A percentile compares a stretch with the other conserved stretches of the same genome.
Conservation (phyloP, 2,329 filamentous ascomycete genomes). For the Aspergillus clavatus region DNA sequence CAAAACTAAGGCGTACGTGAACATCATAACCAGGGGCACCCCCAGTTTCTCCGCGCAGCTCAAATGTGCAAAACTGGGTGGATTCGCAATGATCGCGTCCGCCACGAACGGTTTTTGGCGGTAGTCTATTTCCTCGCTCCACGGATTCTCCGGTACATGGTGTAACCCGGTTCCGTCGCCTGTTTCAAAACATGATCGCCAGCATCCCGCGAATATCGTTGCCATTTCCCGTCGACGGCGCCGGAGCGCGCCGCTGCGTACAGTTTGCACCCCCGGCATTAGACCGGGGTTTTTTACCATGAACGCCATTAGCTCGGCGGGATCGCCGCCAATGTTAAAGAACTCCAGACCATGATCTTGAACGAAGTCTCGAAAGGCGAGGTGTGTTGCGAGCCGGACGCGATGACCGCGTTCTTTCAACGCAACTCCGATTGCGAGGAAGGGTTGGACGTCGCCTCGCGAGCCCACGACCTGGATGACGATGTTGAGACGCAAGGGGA, state of each 20-base stretch:
- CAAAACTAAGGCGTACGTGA: constrained; percentile 57
- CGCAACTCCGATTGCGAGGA: constrained; percentile 63
- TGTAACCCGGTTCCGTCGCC: constrained; percentile 59
- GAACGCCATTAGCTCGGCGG: constrained; percentile 74
- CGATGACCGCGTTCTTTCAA: constrained; percentile 65
- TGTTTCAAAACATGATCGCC: constrained; percentile 77
- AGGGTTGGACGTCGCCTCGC: constrained; percentile 71
- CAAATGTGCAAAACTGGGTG: constrained; percentile 70
- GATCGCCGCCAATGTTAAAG: constrained; percentile 71
- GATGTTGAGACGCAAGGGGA: constrained; percentile 47
- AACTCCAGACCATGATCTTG: constrained; percentile 69
- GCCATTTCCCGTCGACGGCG: constrained; percentile 70
- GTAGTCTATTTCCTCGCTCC: constrained; percentile 34
- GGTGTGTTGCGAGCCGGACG: constrained; percentile 68
- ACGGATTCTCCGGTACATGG: constrained; percentile 48
- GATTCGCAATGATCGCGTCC: constrained; percentile 83
- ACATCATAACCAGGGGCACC: constrained; percentile 79
- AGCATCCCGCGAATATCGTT: constrained; percentile 77
- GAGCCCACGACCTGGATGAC: constrained; percentile 73
- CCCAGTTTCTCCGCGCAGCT: constrained; percentile 76
- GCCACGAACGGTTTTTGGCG: constrained; percentile 67
- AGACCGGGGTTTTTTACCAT: constrained; percentile 87
- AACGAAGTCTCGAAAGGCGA: constrained; percentile 63
- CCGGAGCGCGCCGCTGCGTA: constrained; percentile 71
- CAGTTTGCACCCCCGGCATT: constrained; percentile 73